phyloP scores from a whole-genome alignment of 495 filamentous ascomycete species.

The Podospora comata region DNA sequence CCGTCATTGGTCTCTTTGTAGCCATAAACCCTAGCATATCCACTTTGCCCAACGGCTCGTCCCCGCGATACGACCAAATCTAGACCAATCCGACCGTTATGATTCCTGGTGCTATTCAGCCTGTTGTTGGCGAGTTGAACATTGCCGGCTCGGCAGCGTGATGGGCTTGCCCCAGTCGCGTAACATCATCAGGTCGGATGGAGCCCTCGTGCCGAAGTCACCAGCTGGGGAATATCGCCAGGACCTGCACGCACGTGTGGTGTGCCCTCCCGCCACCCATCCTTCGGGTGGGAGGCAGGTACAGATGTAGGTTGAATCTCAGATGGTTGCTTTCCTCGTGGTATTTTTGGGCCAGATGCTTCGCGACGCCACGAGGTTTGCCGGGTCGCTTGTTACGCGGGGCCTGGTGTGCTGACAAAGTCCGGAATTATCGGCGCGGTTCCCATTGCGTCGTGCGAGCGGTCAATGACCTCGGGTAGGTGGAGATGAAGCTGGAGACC shows the following conservation, averaged over 20 bases:
- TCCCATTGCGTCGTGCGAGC: too few species aligned
- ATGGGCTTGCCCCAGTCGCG: neutral
- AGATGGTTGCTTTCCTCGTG: neutral
- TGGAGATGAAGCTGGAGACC: too few species aligned
- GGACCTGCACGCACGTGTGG: neutral
- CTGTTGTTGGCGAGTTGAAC: neutral
- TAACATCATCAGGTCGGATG: too few species aligned
- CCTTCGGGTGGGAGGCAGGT: neutral
- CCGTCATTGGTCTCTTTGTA: neutral
- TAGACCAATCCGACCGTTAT: neutral
- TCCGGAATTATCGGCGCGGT: too few species aligned
- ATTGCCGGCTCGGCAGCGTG: neutral
- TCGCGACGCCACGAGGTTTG: too few species aligned
- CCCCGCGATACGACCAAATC: neutral
- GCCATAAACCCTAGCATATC: neutral
- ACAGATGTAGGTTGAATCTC: neutral
- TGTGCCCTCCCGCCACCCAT: neutral
- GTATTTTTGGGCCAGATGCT: too few species aligned
- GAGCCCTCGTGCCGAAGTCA: neutral
- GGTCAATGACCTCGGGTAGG: too few species aligned
- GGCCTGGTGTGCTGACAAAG: too few species aligned
- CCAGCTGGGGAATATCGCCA: neutral
- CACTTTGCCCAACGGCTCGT: neutral
- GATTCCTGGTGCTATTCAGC: neutral
- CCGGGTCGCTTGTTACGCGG: too few species aligned